Percentiles rank a stretch among this genome's conserved stretches.
These are phyloP conservation scores for Calamus simplicifolius DNA, from an alignment of 176 grass and related monocot species.

Conservation along the genomic window DNA sequence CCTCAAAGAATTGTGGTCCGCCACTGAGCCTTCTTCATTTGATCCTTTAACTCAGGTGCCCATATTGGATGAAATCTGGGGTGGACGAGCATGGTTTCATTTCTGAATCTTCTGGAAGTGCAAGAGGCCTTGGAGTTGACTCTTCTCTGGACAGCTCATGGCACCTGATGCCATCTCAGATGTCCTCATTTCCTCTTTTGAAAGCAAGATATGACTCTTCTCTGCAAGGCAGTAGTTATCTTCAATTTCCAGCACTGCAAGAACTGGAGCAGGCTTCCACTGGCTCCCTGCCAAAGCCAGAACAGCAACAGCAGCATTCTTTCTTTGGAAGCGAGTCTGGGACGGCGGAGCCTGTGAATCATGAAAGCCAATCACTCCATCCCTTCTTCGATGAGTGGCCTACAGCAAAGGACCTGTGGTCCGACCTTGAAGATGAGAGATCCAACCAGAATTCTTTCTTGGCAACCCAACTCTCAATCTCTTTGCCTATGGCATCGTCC, in stretches of 20 bases:
- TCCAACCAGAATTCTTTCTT: conserved; percentile 35
- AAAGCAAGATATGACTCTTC: background rate
- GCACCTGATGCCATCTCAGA: conserved; percentile 38
- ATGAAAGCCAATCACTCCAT: conserved; percentile 56
- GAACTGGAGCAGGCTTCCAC: conserved; percentile 38
- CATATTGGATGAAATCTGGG: background rate
- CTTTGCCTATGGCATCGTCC: conserved; percentile 58
- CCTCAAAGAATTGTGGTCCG: background rate
- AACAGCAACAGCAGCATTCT: conserved; percentile 27
- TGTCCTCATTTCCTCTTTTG: conserved; percentile 22
- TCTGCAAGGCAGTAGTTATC: conserved; percentile 26
- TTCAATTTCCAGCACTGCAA: conserved; percentile 19
- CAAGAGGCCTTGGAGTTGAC: conserved; percentile 3
- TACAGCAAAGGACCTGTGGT: conserved; percentile 48
- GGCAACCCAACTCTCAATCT: conserved; percentile 83
- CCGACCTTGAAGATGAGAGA: conserved; percentile 47
- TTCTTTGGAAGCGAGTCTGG: conserved; percentile 30
- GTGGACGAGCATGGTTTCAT: background rate
- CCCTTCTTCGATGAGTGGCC: conserved; percentile 98
- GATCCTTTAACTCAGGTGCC: background rate
- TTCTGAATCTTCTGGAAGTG: conserved; percentile 1
- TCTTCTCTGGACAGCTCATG: conserved; percentile 31
- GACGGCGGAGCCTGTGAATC: conserved; percentile 20
- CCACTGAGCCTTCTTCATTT: conserved; percentile 12
- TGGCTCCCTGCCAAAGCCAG: conserved; percentile 30